These are phyloP conservation scores for Penicillium crystallinum DNA, from an alignment of 495 filamentous ascomycete genomes.

Conservation along the genomic window DNA sequence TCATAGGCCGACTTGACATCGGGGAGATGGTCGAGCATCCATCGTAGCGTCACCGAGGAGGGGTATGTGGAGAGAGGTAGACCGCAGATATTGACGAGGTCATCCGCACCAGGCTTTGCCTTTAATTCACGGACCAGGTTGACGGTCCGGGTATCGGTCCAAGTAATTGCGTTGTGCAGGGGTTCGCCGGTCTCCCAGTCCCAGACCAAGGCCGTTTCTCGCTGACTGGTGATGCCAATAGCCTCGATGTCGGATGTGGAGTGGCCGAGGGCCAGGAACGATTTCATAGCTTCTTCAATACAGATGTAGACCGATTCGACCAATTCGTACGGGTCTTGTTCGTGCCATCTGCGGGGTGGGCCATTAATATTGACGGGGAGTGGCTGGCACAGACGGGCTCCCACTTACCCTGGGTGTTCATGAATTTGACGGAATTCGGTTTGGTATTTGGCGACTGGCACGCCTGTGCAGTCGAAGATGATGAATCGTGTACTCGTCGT, in stretches of 20 bases:
- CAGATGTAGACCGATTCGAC: conserved; percentile 75
- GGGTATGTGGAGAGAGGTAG: conserved; percentile 92
- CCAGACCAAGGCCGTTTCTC: conserved; percentile 92
- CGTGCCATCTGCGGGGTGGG: conserved; percentile 68
- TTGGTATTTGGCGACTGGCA: conserved; percentile 81
- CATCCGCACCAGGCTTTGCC: conserved; percentile 57
- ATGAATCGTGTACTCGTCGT: conserved; percentile 92
- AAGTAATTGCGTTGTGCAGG: conserved; percentile 85
- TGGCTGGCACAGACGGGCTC: background rate
- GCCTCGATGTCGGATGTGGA: conserved; percentile 69
- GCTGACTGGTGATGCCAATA: conserved; percentile 90
- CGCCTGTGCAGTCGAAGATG: conserved; percentile 79
- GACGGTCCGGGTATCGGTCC: conserved; percentile 86
- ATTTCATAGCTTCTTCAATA: conserved; percentile 73
- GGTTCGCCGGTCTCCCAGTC: conserved; percentile 81
- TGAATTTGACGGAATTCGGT: conserved; percentile 88
- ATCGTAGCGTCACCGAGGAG: conserved; percentile 82
- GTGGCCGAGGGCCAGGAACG: conserved; percentile 68
- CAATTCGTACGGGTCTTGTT: conserved; percentile 83
- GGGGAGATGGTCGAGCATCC: conserved; percentile 72
- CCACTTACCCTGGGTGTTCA: conserved; percentile 77
- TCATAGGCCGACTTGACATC: conserved; percentile 74
- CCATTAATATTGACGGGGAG: conserved; percentile 4
- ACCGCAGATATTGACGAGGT: conserved; percentile 70
- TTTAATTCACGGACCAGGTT: conserved; percentile 78